Base-by-base conservation (phyloP, 257 asterid species). In the Rehmannia glutinosa region DNA sequence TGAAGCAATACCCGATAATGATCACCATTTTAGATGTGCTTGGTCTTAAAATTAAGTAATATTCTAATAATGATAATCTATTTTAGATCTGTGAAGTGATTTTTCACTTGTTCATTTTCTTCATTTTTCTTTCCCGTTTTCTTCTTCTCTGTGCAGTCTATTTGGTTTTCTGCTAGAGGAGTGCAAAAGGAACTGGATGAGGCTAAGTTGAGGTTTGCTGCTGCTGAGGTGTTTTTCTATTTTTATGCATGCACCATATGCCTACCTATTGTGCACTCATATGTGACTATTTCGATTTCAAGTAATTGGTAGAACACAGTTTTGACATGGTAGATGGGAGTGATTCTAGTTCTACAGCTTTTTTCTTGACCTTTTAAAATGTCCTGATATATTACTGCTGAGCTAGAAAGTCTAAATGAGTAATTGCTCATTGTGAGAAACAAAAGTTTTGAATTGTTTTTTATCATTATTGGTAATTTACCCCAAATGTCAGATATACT, bases 131-230 rank as follows among this genome's bases (percentile, higher is more conserved):
- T 62, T 39, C 27, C 62, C 13, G 5, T 13, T 66, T 6, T 62
- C 36, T 5, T 46, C 20, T 19, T 59, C 43, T 24, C 42, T 35
- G 4, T 68, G 77, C 89, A 93, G 99, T 93, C 99, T 16, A 83
- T 93, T 65, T 93, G 99, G 99, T 72, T 82, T 73, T 80, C 96
- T 21, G 72, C 25, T 46, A 78, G 89, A 77, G 99, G 97, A 77
- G 79, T 78, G 52, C 96, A 86, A 75, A 93, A 85, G 85, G 95
- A 90, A 70, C 72, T 81, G 72, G 99, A 93, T 73, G 97, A 86
- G 77, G 97, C 94, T 64, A 90, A 85, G 71, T 75, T 90, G 89
- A 85, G 96, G 84, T 93, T 93, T 85, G 97, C 96, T 24, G 88
- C 96, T 74, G 89, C 96, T 55, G 99, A 93, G 97, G 99, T 92